A percentile compares a stretch with the other conserved stretches of the same genome.
Evolutionary conservation across 306 rosid genomes (phyloP).

Genomic region (Dalbergia oliveri): DNA sequence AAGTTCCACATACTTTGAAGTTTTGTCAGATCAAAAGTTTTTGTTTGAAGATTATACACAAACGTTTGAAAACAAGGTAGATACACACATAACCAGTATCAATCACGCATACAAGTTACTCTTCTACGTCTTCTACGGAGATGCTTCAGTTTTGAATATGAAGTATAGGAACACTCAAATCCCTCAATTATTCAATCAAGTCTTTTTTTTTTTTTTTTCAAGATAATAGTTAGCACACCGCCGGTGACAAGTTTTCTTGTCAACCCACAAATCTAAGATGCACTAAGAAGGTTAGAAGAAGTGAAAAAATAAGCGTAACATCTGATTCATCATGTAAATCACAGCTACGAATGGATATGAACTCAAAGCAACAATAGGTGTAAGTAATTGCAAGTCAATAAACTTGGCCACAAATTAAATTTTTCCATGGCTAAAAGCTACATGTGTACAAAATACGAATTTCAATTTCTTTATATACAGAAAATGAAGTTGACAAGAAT

Average conservation of each 20-base stretch:
- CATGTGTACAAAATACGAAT: not conserved
- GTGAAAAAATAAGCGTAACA: not conserved
- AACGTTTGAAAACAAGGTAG: too few species aligned
- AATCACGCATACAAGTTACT: too few species aligned
- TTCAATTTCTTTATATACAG: conserved; percentile 11
- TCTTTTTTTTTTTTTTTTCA: not conserved
- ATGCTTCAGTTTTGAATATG: conserved; percentile 4
- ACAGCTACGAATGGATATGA: not conserved
- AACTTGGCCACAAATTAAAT: conserved; percentile 11
- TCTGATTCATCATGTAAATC: not conserved
- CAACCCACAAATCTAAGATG: too few species aligned
- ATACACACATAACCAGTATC: too few species aligned
- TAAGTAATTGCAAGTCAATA: not conserved
- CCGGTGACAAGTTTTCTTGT: not conserved
- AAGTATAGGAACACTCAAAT: not conserved
- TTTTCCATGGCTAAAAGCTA: not conserved
- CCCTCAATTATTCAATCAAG: not conserved
- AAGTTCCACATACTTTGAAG: conserved; percentile 1
- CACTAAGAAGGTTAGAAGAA: too few species aligned
- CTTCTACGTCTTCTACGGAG: not conserved
- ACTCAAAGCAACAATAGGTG: not conserved
- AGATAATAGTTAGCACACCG: too few species aligned
- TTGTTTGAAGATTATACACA: too few species aligned
- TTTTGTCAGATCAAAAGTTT: conserved; percentile 4
- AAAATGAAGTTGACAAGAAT: not conserved